Conservation (phyloP, 2,329 filamentous ascomycete species). For the Penicillium sclerotigenum region DNA sequence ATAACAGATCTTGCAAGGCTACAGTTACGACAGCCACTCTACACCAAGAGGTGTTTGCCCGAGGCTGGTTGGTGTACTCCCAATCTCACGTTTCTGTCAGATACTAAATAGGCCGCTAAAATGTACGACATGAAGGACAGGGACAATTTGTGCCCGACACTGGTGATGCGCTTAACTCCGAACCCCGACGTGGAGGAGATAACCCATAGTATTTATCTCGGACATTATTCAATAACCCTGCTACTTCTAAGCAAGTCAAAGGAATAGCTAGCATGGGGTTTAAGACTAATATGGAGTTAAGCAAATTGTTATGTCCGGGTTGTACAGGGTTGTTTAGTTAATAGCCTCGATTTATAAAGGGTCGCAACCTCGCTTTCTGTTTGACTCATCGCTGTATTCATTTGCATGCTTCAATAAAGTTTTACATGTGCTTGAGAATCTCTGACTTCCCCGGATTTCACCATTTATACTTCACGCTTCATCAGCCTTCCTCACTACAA, state of each 20-base stretch:
- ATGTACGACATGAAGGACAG: not conserved
- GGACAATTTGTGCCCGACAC: not conserved
- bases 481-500: not conserved
- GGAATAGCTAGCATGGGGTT: not conserved
- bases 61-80: slow-evolving; percentile 13
- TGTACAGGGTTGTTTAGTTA: not conserved
- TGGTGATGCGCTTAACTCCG: not conserved
- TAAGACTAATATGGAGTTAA: not conserved
- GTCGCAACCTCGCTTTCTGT: not conserved
- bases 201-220: not conserved
- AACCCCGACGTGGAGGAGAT: not conserved
- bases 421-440: not conserved
- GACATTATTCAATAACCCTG: not conserved
- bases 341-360: not conserved
- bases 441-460: too few species aligned
- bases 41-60: not conserved
- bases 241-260: not conserved
- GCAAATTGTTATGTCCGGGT: not conserved
- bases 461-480: not conserved
- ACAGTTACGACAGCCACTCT: slow-evolving; percentile 52
- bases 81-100: not conserved
- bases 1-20: slow-evolving; percentile 13
- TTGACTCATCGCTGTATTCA: not conserved
- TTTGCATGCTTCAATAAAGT: not conserved
- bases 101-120: not conserved